Percentiles rank a stretch among this genome's conserved stretches.
phyloP scores from a whole-genome alignment of 495 filamentous ascomycete genomes.

The Parachaetomium inaequale region DNA sequence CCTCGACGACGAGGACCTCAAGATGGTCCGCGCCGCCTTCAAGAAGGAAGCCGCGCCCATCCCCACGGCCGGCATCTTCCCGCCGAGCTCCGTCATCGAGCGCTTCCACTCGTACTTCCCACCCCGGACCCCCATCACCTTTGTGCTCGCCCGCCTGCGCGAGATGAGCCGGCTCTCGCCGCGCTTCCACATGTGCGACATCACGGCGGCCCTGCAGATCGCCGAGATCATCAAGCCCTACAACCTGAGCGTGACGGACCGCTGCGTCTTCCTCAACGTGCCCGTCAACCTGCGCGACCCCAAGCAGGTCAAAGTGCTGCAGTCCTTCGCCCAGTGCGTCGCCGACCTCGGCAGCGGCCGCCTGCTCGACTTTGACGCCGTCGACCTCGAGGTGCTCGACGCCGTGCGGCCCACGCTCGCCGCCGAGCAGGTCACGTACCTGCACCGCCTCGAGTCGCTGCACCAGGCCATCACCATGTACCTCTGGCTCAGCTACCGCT shows the following conservation, averaged over 20 bases:
- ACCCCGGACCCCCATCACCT: conserved; percentile 67
- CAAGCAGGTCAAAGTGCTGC: conserved; percentile 41
- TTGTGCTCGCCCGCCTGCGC: conserved; percentile 67
- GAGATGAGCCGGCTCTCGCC: conserved; percentile 58
- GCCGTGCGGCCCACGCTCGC: conserved; percentile 10
- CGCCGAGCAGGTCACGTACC: conserved; percentile 41
- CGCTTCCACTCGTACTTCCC: conserved; percentile 75
- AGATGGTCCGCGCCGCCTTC: conserved; percentile 60
- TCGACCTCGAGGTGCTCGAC: conserved; percentile 69
- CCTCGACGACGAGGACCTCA: conserved; percentile 66
- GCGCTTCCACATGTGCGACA: conserved; percentile 68
- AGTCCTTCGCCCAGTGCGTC: conserved; percentile 63
- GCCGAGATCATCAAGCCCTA: conserved; percentile 68
- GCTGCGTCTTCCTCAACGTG: conserved; percentile 69
- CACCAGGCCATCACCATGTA: conserved; percentile 83
- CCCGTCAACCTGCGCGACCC: conserved; percentile 50
- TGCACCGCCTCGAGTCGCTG: conserved; percentile 65
- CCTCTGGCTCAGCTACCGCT: conserved; percentile 75
- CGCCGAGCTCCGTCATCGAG: conserved; percentile 61
- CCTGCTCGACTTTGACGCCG: conserved; percentile 58
- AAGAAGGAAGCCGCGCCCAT: conserved; percentile 59
- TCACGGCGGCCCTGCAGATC: conserved; percentile 55
- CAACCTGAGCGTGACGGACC: conserved; percentile 62
- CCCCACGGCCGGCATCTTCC: conserved; percentile 68
- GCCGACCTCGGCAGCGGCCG: conserved; percentile 59